phyloP scores from a whole-genome alignment of 2,329 filamentous ascomycete species.

The Ceratocystis destructans region DNA sequence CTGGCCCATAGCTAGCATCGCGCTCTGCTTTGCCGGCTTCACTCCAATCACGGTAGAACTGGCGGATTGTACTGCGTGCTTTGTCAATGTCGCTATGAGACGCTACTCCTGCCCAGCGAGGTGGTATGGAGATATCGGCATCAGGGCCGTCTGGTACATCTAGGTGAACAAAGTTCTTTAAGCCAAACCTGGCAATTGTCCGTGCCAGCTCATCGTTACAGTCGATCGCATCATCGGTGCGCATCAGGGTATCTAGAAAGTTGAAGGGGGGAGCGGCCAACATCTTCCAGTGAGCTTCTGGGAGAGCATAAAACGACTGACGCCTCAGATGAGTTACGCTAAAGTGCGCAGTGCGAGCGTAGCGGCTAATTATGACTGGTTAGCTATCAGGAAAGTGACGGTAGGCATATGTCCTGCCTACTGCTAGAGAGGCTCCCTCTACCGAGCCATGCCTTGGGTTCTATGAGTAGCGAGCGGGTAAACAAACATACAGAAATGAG shows the following conservation, averaged over 20 bases:
- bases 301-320: slow-evolving; percentile 85
- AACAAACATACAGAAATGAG: slow-evolving; percentile 62
- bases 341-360: slow-evolving; percentile 71
- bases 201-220: slow-evolving; percentile 71
- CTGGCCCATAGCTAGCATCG: slow-evolving; percentile 59
- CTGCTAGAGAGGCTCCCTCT: background rate
- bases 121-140: slow-evolving; percentile 35
- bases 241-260: slow-evolving; percentile 62
- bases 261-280: slow-evolving; percentile 71
- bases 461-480: background rate
- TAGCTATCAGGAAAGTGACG: background rate
- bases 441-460: background rate
- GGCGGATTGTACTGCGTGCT: slow-evolving; percentile 77
- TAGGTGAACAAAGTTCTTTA: slow-evolving; percentile 43
- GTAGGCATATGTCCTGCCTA: background rate
- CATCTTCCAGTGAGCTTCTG: slow-evolving; percentile 68
- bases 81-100: slow-evolving; percentile 72
- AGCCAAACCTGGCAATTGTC: slow-evolving; percentile 56
- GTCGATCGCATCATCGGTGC: slow-evolving; percentile 78
- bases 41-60: slow-evolving; percentile 94
- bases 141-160: slow-evolving; percentile 21
- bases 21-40: slow-evolving; percentile 61
- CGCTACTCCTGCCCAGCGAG: slow-evolving; percentile 56
- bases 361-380: slow-evolving; percentile 45
- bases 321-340: slow-evolving; percentile 83